Evolutionary conservation across 2,329 filamentous ascomycete species (phyloP), one percentile per base, ranked within the genome.

Genomic region (Cladobotryum mycophilum): DNA sequence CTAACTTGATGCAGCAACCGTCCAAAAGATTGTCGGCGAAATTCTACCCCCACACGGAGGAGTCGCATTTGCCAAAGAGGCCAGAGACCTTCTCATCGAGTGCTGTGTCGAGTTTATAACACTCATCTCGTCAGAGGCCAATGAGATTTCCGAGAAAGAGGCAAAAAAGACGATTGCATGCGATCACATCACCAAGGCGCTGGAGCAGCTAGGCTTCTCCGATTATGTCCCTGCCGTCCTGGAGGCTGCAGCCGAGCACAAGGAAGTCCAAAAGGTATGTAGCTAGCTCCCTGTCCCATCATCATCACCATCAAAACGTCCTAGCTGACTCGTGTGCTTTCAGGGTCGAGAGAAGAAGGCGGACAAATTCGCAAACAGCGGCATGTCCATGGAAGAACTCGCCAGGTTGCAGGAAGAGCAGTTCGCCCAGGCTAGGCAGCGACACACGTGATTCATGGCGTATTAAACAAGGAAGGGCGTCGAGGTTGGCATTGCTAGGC

Each of bases 31-130:
- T 58, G 92, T 99, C 60, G 86, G 86, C 52, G 93, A 99, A 69
- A 96, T 99, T 62, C 80, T 99, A 1, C 84, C 89, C 2, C 74
- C 86, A 0, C 82, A 86, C 45, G 72, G 69, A 13, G 89, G 89
- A 46, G 81, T 95, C 55, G 85, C 88, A 2, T 97, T 97, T 66
- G 89, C 91, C 41, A 96, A 96, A 68, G 93, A 99, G 62, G 91
- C 92, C 12, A 86, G 93, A 53, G 93, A 99, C 65, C 78, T 97
- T 3, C 78, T 99, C 47, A 99, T 99, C 63, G 93, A 97, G 74
- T 97, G 93, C 74, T 99, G 93, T 65, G 92, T 99, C 63, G 93
- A 99, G 70, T 99, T 99, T 70, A 96, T 99, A 69, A 97, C 93
- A 15, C 82, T 99, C 63, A 88, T 99, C 60, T 96, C 91, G n/a